Conservation (phyloP, 2,329 filamentous ascomycete species). For the Pyrenophora teres region DNA sequence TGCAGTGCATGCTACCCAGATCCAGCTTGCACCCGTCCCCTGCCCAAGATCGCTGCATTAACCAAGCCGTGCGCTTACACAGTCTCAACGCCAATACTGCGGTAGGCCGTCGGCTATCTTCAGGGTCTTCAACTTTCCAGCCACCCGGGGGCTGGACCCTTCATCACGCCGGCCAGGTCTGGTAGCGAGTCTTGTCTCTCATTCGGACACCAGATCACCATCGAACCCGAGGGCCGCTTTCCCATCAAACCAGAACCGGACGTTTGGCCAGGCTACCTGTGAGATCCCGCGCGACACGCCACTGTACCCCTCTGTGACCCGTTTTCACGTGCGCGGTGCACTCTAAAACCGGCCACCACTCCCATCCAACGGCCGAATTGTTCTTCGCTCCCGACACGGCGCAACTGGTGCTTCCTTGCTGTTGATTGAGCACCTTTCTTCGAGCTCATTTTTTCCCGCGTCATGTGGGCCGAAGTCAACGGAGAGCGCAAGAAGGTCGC, state of each 20-base stretch:
- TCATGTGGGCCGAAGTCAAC: slow-evolving; percentile 66
- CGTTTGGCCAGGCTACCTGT: slow-evolving; percentile 21
- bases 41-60: slow-evolving; percentile 20
- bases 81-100: slow-evolving; percentile 18
- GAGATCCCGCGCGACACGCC: slow-evolving; percentile 25
- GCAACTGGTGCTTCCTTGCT: slow-evolving; percentile 17
- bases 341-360: slow-evolving; percentile 21
- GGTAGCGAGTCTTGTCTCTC: slow-evolving; percentile 21
- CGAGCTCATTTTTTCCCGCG: slow-evolving; percentile 34
- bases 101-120: slow-evolving; percentile 23
- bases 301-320: slow-evolving; percentile 32
- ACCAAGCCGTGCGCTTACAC: slow-evolving; percentile 18
- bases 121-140: slow-evolving; percentile 26
- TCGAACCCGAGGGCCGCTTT: slow-evolving; percentile 32
- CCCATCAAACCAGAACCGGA: slow-evolving; percentile 24
- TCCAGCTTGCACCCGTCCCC: slow-evolving; percentile 11
- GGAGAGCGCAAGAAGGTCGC: slow-evolving; percentile 76
- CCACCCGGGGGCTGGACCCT: slow-evolving; percentile 31
- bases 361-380: slow-evolving; percentile 23
- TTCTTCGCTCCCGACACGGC: slow-evolving; percentile 27
- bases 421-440: slow-evolving; percentile 40
- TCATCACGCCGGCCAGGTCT: slow-evolving; percentile 24
- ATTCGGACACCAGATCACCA: slow-evolving; percentile 13
- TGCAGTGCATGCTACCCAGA: slow-evolving; percentile 11
- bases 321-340: slow-evolving; percentile 35